phyloP scores from a whole-genome alignment of 768 basidiomycete genomes.

The Leccinum incarnatum region DNA sequence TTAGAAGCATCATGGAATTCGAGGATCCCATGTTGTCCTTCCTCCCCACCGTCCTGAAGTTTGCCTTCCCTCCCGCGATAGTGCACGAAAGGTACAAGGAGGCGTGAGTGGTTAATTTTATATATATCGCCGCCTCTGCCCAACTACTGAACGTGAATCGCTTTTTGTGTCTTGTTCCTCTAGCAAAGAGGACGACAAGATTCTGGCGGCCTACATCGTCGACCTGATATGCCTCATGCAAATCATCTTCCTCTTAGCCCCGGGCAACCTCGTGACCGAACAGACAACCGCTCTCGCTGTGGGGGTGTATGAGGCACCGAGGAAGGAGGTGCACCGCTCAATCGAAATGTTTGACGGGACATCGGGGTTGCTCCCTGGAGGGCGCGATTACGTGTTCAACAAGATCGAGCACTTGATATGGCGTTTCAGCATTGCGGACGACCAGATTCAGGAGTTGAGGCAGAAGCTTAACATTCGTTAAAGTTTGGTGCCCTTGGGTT shows the following conservation, averaged over 20 bases:
- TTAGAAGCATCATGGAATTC: neutral
- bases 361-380: slow-evolving; percentile 5
- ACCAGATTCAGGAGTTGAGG: slow-evolving; percentile 3
- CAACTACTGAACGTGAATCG: too few relatives aligned
- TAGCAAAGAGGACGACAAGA: slow-evolving; percentile 9
- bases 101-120: slow-evolving; percentile 4
- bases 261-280: slow-evolving; percentile 2
- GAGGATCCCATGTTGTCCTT: neutral
- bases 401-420: slow-evolving; percentile 13
- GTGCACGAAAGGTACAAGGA: neutral
- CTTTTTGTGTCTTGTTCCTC: neutral
- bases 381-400: slow-evolving; percentile 9
- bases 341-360: neutral
- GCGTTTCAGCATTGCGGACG: slow-evolving; percentile 12
- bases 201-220: slow-evolving; percentile 13
- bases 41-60: neutral
- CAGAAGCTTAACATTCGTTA: neutral
- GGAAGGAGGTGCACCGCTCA: neutral
- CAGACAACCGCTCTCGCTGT: neutral
- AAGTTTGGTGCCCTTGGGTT: neutral
- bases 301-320: neutral
- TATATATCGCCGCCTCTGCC: too few relatives aligned
- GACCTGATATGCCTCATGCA: slow-evolving; percentile 19
- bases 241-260: slow-evolving; percentile 5
- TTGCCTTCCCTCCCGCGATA: neutral